phyloP scores from a whole-genome alignment of 2,329 filamentous ascomycete genomes.

The Emmonsiellopsis sp. region DNA sequence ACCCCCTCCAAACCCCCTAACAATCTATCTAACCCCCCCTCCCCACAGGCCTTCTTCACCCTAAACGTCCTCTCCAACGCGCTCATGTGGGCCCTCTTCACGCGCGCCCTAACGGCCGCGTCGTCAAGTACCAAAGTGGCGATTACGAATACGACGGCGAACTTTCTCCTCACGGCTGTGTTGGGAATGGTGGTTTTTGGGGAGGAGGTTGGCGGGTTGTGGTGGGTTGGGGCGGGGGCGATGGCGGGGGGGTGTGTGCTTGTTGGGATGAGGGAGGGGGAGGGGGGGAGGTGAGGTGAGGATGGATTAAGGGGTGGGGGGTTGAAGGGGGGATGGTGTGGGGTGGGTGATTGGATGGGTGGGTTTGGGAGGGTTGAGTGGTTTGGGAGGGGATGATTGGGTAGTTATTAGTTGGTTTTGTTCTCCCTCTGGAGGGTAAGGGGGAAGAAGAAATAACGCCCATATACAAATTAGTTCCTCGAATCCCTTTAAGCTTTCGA shows the following conservation, averaged over 20 bases:
- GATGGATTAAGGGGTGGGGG: constrained; percentile 5
- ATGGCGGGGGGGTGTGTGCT: constrained; percentile 55
- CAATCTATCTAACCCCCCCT: background rate
- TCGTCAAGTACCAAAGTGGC: constrained; percentile 54
- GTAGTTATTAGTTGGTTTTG: too few relatives aligned
- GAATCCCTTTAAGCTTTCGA: too few relatives aligned
- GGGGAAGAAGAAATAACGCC: too few relatives aligned
- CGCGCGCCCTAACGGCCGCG: constrained; percentile 50
- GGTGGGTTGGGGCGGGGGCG: constrained; percentile 54
- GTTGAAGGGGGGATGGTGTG: constrained; percentile 5
- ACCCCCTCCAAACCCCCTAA: background rate
- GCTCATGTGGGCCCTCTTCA: constrained; percentile 58
- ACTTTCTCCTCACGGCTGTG: constrained; percentile 54
- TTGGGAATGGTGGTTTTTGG: constrained; percentile 50
- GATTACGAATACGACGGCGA: constrained; percentile 55
- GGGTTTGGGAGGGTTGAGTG: too few relatives aligned
- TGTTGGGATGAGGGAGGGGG: constrained; percentile 51
- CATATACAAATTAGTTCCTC: too few relatives aligned
- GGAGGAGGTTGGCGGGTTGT: constrained; percentile 47
- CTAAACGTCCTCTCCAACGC: constrained; percentile 55
- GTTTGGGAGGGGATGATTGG: too few relatives aligned
- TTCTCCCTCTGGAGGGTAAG: too few relatives aligned
- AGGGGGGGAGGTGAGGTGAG: constrained; percentile 9
- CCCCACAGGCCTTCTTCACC: constrained; percentile 46
- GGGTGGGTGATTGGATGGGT: constrained; percentile 6